A percentile compares a stretch with the other conserved stretches of the same genome.
phyloP scores from a whole-genome alignment of 345 rosid species.

The Orychophragmus violaceus region DNA sequence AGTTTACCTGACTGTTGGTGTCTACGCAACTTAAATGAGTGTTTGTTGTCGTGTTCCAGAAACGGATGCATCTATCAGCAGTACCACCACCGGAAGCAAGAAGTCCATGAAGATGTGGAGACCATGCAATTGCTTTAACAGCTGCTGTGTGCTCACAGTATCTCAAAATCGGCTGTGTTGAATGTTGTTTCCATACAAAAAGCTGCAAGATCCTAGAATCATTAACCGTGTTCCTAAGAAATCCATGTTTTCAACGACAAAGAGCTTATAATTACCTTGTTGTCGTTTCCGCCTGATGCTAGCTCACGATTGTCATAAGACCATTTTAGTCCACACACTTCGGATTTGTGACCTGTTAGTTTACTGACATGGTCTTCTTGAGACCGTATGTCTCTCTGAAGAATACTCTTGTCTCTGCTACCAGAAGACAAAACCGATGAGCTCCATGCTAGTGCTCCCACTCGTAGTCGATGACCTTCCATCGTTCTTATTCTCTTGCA shows the following conservation, averaged over 20 bases:
- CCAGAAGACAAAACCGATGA: slow-evolving; percentile 85
- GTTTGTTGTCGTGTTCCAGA: slow-evolving; percentile 96
- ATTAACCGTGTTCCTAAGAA: not conserved
- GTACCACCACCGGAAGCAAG: slow-evolving; percentile 99
- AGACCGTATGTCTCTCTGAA: slow-evolving; percentile 77
- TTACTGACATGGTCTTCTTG: slow-evolving; percentile 81
- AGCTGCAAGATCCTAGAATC: slow-evolving; percentile 50
- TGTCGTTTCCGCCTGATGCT: slow-evolving; percentile 99
- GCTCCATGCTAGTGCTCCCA: slow-evolving; percentile 96
- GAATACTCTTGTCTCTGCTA: slow-evolving; percentile 91
- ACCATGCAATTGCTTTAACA: slow-evolving; percentile 99
- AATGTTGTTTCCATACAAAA: slow-evolving; percentile 95
- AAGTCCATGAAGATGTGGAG: slow-evolving; percentile 95
- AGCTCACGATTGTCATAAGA: slow-evolving; percentile 93
- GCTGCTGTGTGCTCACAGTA: slow-evolving; percentile 97
- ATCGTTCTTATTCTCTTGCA: slow-evolving; percentile 79
- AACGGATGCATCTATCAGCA: slow-evolving; percentile 92
- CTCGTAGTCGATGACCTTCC: slow-evolving; percentile 95
- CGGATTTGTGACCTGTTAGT: slow-evolving; percentile 94
- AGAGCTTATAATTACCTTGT: too few species aligned
- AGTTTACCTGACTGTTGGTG: slow-evolving; percentile 86
- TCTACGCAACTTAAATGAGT: slow-evolving; percentile 83
- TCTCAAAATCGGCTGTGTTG: slow-evolving; percentile 84
- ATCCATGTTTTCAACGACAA: not conserved
- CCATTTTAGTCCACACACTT: slow-evolving; percentile 99